These are phyloP conservation scores for Paramecium sexaurelia DNA, from an alignment of 73 alveolate species.

Conservation along the genomic window DNA sequence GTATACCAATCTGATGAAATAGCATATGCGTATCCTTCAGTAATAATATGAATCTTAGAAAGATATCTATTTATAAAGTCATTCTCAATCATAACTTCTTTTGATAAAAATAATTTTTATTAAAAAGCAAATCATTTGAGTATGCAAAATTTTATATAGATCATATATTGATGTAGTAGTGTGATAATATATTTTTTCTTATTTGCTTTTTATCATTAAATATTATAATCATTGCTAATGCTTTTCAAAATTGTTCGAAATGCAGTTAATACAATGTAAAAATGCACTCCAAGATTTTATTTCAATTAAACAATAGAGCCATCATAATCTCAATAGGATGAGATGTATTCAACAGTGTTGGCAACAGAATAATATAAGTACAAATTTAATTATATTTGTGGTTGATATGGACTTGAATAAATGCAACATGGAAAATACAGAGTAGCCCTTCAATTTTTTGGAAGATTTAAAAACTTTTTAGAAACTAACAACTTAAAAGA, in stretches of 20 bases:
- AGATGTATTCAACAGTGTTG: not conserved
- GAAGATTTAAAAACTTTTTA: not conserved
- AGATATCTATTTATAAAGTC: not conserved
- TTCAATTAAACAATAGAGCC: not conserved
- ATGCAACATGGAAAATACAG: not conserved
- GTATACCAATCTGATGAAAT: not conserved
- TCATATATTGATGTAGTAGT: too few relatives aligned
- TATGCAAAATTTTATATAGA: too few relatives aligned
- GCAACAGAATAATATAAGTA: not conserved
- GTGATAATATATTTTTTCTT: too few relatives aligned
- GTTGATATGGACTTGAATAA: not conserved
- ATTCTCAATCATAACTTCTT: not conserved
- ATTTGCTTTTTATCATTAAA: not conserved
- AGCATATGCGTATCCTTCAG: not conserved
- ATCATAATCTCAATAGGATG: not conserved
- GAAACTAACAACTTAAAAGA: not conserved
- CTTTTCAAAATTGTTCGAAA: not conserved
- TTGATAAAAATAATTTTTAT: not conserved
- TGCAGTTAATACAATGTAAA: not conserved
- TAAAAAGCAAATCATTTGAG: not conserved
- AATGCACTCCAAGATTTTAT: not conserved
- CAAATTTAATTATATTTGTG: not conserved
- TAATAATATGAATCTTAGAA: not conserved
- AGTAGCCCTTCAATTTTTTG: not conserved
- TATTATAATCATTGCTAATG: not conserved